A percentile compares a stretch with the other conserved stretches of the same genome.
Evolutionary conservation across 495 filamentous ascomycete genomes (phyloP).

Genomic region (Entonaema liquescens): DNA sequence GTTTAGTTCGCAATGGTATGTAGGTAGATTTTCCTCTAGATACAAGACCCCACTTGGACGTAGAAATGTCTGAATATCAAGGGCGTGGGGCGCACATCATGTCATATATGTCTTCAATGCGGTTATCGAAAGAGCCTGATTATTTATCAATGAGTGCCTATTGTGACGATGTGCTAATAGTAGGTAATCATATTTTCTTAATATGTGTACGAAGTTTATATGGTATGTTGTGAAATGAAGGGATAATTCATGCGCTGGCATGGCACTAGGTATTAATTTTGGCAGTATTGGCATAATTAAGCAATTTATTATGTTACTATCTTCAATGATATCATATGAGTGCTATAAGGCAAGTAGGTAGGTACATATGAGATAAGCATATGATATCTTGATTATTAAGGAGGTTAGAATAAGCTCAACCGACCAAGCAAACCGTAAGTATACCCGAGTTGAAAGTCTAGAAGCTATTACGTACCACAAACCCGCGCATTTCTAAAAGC

Average conservation of each 20-base stretch:
- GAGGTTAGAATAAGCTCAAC: not conserved
- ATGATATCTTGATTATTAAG: not conserved
- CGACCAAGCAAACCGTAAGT: not conserved
- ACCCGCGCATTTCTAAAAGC: constrained; percentile 11
- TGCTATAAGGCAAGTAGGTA: not conserved
- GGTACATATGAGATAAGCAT: not conserved
- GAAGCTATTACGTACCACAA: constrained; percentile 9
- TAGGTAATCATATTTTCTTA: too few species aligned
- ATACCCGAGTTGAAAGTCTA: not conserved
- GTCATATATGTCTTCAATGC: not conserved
- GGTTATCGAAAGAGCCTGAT: too few species aligned
- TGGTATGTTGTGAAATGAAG: too few species aligned
- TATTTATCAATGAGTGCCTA: too few species aligned
- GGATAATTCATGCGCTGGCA: too few species aligned
- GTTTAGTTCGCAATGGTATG: too few species aligned
- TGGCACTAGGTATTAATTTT: too few species aligned
- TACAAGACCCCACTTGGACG: not conserved
- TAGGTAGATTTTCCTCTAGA: not conserved
- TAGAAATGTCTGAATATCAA: not conserved
- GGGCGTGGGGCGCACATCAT: not conserved
- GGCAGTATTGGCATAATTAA: too few species aligned
- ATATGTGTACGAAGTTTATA: too few species aligned
- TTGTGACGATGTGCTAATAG: too few species aligned
- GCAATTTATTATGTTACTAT: not conserved
- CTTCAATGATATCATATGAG: not conserved